Evolutionary conservation across 2,329 filamentous ascomycete species (phyloP), one percentile per base, ranked within the genome.

Genomic region (Raffaelea ambrosiae): DNA sequence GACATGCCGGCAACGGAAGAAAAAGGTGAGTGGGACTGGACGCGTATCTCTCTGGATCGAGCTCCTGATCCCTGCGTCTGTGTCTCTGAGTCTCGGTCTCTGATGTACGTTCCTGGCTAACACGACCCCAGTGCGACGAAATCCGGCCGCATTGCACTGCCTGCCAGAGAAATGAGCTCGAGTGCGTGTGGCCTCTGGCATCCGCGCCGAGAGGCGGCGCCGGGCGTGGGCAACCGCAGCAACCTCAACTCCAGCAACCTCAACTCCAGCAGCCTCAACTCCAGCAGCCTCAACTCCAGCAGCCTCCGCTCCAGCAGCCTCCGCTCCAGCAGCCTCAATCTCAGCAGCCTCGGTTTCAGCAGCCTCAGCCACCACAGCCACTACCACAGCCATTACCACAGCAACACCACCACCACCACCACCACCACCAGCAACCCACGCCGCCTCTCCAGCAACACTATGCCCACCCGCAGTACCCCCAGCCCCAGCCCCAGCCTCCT

Each of bases 1-100:
- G 31, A 51, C 54, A 1, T 56, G 54, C 21, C 54, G 54, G 1
- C 54, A 54, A 45, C 47, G 54, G 8, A 54, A 54, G 47, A 55
- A 55, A 13, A 55, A 55, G 48, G 52, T 51, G 31, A 21, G n/a
- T n/a, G n/a, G n/a, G n/a, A n/a, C n/a, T n/a, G n/a, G n/a, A n/a
- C n/a, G n/a, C n/a, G n/a, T n/a, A n/a, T n/a, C n/a, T n/a, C n/a
- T 33, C 31, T 33, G 9, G 31, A 33, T n/a, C 9, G 16, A 33
- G 16, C 16, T 9, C 31, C 31, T 33, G 35, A n/a, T 38, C 5
- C 35, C 35, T n/a, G 16, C 35, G 16, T 9, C 5, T 38, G 13
- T 38, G 8, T 38, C 8, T 29, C 26, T 29, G 26, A 7, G 26
- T 29, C 7, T 13, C 13, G 7, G 26, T 29, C 26, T 29, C 26